These are phyloP conservation scores for Xylariaceae sp. DNA, from an alignment of 2,329 filamentous ascomycete genomes.

Conservation along the genomic window DNA sequence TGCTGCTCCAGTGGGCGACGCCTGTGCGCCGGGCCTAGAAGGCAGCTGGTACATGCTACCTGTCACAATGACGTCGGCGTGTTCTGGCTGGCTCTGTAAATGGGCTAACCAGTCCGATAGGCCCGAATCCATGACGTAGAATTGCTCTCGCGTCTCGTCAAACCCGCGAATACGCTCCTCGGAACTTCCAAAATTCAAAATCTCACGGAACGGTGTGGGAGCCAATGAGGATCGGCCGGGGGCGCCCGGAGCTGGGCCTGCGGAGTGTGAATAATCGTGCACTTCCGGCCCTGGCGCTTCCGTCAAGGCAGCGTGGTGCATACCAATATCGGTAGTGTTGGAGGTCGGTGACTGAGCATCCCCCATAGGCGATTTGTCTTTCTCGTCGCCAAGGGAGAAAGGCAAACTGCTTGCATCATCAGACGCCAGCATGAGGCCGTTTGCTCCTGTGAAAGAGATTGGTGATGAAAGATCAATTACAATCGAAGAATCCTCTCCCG, in stretches of 20 bases:
- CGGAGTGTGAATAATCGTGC: background rate
- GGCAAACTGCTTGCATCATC: slow-evolving; percentile 23
- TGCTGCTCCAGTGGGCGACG: slow-evolving; percentile 4
- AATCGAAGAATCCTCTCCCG: slow-evolving; percentile 24
- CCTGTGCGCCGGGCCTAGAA: slow-evolving; percentile 12
- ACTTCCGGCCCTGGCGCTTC: background rate
- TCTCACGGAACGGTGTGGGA: slow-evolving; percentile 62
- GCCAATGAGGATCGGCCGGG: background rate
- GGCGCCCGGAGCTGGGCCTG: background rate
- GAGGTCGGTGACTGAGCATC: slow-evolving; percentile 29
- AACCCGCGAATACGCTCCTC: slow-evolving; percentile 68
- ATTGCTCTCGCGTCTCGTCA: slow-evolving; percentile 64
- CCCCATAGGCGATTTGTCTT: slow-evolving; percentile 29
- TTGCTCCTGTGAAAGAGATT: slow-evolving; percentile 35
- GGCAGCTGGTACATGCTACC: background rate
- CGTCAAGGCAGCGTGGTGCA: slow-evolving; percentile 30
- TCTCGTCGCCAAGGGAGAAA: slow-evolving; percentile 41
- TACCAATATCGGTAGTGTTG: slow-evolving; percentile 28
- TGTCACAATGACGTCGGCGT: slow-evolving; percentile 33
- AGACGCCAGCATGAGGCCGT: slow-evolving; percentile 16
- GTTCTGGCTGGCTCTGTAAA: slow-evolving; percentile 44
- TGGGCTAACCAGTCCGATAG: slow-evolving; percentile 53
- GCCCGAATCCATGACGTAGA: slow-evolving; percentile 68
- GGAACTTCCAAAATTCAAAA: slow-evolving; percentile 61
- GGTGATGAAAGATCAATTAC: slow-evolving; percentile 40